Base-by-base conservation (phyloP, 441 rosid species). In the Geranium incanum region DNA sequence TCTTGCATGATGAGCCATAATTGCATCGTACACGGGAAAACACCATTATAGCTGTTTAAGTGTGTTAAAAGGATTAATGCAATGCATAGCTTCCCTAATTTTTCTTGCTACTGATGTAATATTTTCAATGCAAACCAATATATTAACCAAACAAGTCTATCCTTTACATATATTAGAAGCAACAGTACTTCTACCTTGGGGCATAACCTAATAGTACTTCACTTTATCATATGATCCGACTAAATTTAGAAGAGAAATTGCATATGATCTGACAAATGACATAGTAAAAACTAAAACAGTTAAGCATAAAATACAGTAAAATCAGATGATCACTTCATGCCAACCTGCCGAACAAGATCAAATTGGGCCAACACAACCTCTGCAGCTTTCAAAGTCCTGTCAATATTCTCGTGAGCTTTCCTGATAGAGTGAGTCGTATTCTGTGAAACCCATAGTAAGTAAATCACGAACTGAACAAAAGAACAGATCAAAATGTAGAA, bases 381-480 rank as follows among this genome's bases (percentile, higher is more conserved):
- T 6, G 99, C 98, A 74, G 95, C 74, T 78, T 95, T 95, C 71
- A 92, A 81, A 78, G 99, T 88, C 84, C 76, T 85, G 78, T 95
- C 99, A 33, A 95, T 95, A 74, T 95, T 95, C 89, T 90, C 99
- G 66, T 92, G 97, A 79, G 97, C 99, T 84, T 88, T 92, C 79
- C 97, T 83, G 75, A 95, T 89, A 16, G 99, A 83, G 78, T 92
- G 93, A 21, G 99, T 95, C 74, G 97, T 86, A 75, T 89, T 85
- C 99, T 95, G 86, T 75, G 75, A 76, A 74, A 7, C 67, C 37
- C 33, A 28, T 28, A 28, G 33, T 28, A 28, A 28, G 33, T 28
- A 28, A 2, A 28, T 28, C 3, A 28, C 33, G 33, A 28, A 28
- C 33, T 28, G 33, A 28, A 28, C 33, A 28, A 2, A 28, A 28